These are phyloP conservation scores for Fusarium euwallaceae DNA, from an alignment of 2,329 filamentous ascomycete genomes.

Conservation along the genomic window DNA sequence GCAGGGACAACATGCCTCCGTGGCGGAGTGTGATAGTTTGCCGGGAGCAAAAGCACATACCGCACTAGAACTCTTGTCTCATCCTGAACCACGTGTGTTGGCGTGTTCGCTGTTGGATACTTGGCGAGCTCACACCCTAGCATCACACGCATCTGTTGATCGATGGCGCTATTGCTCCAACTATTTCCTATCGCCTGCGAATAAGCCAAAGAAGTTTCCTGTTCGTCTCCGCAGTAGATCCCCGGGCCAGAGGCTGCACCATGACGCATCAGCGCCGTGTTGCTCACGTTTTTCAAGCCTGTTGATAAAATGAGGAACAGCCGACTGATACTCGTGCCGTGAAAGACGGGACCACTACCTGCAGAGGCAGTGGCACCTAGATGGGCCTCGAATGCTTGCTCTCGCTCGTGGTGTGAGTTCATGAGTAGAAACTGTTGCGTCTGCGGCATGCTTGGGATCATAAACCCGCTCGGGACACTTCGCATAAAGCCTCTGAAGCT, in stretches of 20 bases:
- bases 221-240: neutral
- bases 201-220: neutral
- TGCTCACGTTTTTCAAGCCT: neutral
- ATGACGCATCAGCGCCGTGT: neutral
- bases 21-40: neutral
- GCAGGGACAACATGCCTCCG: neutral
- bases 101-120: neutral
- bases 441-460: conserved; percentile 1
- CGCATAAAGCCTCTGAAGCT: conserved; percentile 1
- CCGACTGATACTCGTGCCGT: neutral
- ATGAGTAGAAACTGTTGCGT: neutral
- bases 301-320: neutral
- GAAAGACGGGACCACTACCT: neutral
- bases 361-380: neutral
- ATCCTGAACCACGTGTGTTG: neutral
- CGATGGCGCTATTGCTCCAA: neutral
- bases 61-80: neutral
- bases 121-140: conserved; percentile 1
- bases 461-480: neutral
- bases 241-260: neutral
- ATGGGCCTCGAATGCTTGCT: neutral
- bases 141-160: neutral
- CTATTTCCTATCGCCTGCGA: neutral
- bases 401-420: conserved; percentile 4
- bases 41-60: neutral